Evolutionary conservation across 768 basidiomycete genomes (phyloP).

Genomic region (Mycena sanguinolenta): DNA sequence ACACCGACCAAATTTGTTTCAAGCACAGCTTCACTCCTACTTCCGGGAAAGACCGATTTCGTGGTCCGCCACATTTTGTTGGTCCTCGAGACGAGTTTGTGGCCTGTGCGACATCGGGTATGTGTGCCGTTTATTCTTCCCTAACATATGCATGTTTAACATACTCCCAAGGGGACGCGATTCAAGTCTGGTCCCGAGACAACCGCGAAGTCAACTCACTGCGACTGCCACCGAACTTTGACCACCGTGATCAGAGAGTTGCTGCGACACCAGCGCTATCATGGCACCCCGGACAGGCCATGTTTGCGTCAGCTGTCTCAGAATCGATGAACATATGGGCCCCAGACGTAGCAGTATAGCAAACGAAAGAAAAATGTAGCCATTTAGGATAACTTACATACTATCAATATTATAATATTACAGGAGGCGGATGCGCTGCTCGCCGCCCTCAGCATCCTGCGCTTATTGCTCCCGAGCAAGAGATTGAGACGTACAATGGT

Average conservation of each 20-base stretch:
- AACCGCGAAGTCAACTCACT: constrained; percentile 9
- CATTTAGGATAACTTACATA: no score
- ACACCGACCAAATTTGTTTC: constrained; percentile 9
- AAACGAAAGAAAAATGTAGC: not conserved
- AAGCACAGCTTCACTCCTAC: constrained; percentile 20
- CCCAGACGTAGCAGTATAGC: constrained; percentile 6
- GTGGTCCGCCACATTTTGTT: constrained; percentile 26
- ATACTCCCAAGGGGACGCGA: not conserved
- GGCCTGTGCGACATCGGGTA: constrained; percentile 22
- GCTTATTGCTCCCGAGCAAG: no score
- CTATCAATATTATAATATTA: no score
- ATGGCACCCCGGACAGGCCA: constrained; percentile 18
- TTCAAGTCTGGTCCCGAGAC: constrained; percentile 21
- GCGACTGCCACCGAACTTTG: not conserved
- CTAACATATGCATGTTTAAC: not conserved
- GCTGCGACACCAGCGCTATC: constrained; percentile 10
- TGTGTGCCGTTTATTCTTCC: not conserved
- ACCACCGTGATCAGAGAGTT: not conserved
- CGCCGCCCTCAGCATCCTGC: no score
- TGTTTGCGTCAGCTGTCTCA: constrained; percentile 12
- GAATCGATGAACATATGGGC: no score
- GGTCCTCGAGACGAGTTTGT: constrained; percentile 28
- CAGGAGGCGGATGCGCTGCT: no score
- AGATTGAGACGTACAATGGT: no score
- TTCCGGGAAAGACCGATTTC: constrained; percentile 20